A percentile compares a stretch with the other conserved stretches of the same genome.
Conservation (phyloP, 805 yeast species). For the Maudiozyma bulderi region DNA sequence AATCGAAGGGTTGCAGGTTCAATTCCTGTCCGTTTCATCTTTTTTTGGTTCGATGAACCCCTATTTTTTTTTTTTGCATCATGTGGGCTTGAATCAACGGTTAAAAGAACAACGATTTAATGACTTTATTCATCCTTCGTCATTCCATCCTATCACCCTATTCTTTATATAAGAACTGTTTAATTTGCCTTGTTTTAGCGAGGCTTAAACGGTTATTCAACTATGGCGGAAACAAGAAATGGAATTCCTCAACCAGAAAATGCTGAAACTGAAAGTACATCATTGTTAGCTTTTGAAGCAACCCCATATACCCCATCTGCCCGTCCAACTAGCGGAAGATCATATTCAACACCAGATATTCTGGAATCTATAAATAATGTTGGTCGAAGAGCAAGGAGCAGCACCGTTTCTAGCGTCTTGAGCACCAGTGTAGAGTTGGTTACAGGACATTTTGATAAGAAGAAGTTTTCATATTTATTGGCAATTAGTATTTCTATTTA, state of each 20-base stretch:
- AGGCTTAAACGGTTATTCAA: background rate
- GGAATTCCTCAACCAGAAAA: background rate
- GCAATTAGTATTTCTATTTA: conserved; percentile 21
- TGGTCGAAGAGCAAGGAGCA: conserved; percentile 18
- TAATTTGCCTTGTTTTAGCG: too few relatives aligned
- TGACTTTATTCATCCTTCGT: too few relatives aligned
- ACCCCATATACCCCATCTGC: background rate
- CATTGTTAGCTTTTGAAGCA: background rate
- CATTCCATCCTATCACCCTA: too few relatives aligned
- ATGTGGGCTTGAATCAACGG: too few relatives aligned
- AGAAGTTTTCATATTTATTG: conserved; percentile 18
- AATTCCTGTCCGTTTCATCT: conserved; percentile 61
- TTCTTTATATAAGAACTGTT: too few relatives aligned
- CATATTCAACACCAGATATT: background rate
- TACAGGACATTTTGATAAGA: conserved; percentile 24
- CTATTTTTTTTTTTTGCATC: background rate
- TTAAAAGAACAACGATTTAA: too few relatives aligned
- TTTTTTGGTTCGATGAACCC: conserved; percentile 8
- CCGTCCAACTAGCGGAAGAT: background rate
- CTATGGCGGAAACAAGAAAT: background rate
- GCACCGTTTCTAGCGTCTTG: conserved; percentile 23
- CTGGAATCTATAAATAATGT: background rate
- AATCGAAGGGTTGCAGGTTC: conserved; percentile 70
- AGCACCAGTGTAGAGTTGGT: conserved; percentile 20
- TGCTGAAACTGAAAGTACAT: background rate